Conservation (phyloP, 2,329 filamentous ascomycete species). For the Claviceps sp. region DNA sequence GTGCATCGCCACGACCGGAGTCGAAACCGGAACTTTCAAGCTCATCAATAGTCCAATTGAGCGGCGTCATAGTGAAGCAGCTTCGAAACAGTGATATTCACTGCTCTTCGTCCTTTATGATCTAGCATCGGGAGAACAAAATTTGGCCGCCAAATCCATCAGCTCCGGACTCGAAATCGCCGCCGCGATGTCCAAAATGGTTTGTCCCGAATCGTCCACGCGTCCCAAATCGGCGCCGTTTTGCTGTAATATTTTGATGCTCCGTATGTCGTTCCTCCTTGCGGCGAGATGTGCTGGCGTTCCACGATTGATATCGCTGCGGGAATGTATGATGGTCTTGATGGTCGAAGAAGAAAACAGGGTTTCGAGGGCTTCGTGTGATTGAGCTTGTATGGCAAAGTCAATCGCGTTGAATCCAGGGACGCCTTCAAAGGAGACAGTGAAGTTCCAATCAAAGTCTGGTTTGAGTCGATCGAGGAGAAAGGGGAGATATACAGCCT, state of each 20-base stretch:
- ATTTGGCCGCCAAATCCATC: not conserved
- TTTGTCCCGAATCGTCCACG: not conserved
- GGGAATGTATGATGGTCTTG: not conserved
- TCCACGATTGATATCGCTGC: slow-evolving; percentile 1
- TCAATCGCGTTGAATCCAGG: not conserved
- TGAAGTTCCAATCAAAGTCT: not conserved
- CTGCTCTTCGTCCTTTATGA: not conserved
- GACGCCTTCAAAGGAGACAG: not conserved
- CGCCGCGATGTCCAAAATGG: not conserved
- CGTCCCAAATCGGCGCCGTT: not conserved
- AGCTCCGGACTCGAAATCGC: not conserved
- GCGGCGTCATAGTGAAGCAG: not conserved
- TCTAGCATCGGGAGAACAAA: not conserved
- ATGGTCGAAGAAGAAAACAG: not conserved
- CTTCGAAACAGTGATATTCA: not conserved
- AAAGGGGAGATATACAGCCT: not conserved
- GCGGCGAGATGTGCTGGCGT: slow-evolving; percentile 1
- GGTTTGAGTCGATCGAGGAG: not conserved
- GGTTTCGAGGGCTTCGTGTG: not conserved
- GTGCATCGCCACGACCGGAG: too few relatives aligned
- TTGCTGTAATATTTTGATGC: not conserved
- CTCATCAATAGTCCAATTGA: too few relatives aligned
- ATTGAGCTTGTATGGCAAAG: not conserved
- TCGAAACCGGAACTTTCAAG: too few relatives aligned
- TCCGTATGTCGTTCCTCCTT: not conserved